Evolutionary conservation across 2,329 filamentous ascomycete species (phyloP).

Genomic region (Botryotinia globosa): DNA sequence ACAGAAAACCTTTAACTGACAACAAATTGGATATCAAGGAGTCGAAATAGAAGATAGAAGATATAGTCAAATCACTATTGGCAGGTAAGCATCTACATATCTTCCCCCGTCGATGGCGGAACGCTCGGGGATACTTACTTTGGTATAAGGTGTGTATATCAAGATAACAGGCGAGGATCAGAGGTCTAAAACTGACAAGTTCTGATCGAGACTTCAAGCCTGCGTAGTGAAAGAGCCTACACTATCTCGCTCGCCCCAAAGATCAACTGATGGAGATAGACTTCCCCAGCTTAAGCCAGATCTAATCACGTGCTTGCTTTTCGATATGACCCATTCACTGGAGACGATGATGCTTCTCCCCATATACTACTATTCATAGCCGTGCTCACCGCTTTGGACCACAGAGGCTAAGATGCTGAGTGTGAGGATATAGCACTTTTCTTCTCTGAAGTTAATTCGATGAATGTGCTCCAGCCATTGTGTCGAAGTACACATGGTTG

Average conservation of each 20-base stretch:
- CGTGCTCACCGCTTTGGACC: not conserved
- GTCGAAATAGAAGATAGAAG: not conserved
- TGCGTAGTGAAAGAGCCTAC: not conserved
- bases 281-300: not conserved
- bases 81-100: not conserved
- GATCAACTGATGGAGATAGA: not conserved
- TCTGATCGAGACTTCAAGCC: not conserved
- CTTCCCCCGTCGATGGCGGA: not conserved
- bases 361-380: not conserved
- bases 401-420: not conserved
- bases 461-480: not conserved
- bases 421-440: not conserved
- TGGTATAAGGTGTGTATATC: not conserved
- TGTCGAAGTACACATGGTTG: not conserved
- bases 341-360: not conserved
- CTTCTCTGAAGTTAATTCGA: not conserved
- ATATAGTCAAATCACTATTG: not conserved
- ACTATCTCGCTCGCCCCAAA: not conserved
- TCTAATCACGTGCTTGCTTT: not conserved
- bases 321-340: not conserved
- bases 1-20: not conserved
- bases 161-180: not conserved
- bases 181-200: too few species aligned
- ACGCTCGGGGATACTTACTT: not conserved
- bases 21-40: not conserved